These are phyloP conservation scores for Zymoseptoria crescenta DNA, from an alignment of 2,329 filamentous ascomycete species.

Conservation along the genomic window DNA sequence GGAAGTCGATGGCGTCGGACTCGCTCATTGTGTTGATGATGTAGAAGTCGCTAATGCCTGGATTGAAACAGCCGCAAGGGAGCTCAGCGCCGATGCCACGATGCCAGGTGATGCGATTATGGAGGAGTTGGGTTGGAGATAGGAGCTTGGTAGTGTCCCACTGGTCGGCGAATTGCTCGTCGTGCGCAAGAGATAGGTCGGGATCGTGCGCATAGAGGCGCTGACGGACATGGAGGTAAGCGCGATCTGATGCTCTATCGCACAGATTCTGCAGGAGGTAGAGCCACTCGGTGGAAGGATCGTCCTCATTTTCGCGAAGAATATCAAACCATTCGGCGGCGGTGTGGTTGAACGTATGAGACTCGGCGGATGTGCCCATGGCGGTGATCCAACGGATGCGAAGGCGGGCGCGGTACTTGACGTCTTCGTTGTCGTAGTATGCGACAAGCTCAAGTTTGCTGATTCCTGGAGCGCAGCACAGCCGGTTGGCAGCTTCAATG, in stretches of 20 bases:
- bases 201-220: neutral
- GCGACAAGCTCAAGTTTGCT: conserved; percentile 2
- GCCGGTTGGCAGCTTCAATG: neutral
- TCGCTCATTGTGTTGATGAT: neutral
- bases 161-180: neutral
- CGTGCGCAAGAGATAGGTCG: neutral
- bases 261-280: neutral
- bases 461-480: neutral
- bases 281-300: neutral
- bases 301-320: neutral
- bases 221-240: neutral
- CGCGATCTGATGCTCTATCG: neutral
- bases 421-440: neutral
- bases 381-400: neutral
- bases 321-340: neutral
- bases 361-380: neutral
- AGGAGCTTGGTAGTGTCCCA: neutral
- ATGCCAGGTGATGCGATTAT: neutral
- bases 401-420: neutral
- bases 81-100: neutral
- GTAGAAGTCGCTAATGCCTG: neutral
- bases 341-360: neutral
- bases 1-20: neutral
- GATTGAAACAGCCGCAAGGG: neutral
- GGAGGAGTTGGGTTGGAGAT: neutral